A percentile compares a stretch with the other conserved stretches of the same genome.
phyloP scores from a whole-genome alignment of 2,329 filamentous ascomycete genomes.

The Colletotrichum cereale region DNA sequence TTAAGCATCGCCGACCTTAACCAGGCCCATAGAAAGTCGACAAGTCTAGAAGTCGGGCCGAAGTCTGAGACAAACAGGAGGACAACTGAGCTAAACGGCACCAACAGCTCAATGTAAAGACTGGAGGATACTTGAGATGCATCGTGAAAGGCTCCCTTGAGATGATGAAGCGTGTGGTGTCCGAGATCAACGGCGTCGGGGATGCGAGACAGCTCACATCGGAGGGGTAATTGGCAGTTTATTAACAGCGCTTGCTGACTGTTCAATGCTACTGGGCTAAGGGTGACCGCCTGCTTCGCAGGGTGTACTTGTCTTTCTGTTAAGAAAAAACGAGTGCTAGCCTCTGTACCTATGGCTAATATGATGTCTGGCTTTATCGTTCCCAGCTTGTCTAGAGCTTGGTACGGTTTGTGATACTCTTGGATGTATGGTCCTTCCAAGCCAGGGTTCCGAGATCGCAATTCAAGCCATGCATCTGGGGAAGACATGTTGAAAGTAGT shows the following conservation, averaged over 20 bases:
- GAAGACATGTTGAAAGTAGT: neutral
- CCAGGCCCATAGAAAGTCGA: slow-evolving; percentile 5
- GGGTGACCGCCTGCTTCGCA: neutral
- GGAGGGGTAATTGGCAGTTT: neutral
- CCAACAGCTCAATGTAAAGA: slow-evolving; percentile 10
- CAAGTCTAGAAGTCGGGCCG: neutral
- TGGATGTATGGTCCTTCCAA: slow-evolving; percentile 2
- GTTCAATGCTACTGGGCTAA: neutral
- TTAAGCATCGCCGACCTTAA: slow-evolving; percentile 13
- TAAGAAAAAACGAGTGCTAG: neutral
- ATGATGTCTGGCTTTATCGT: neutral
- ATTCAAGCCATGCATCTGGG: neutral
- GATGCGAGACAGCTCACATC: neutral
- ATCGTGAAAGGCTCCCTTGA: neutral
- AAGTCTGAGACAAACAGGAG: slow-evolving; percentile 11
- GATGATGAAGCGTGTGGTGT: neutral
- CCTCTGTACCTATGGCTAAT: neutral
- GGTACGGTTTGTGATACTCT: neutral
- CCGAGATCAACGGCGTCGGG: neutral
- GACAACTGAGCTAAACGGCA: slow-evolving; percentile 5
- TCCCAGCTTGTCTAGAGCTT: neutral
- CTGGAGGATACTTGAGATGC: neutral
- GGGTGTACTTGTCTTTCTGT: too few relatives aligned
- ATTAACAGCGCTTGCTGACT: neutral
- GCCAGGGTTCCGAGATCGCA: neutral